Evolutionary conservation across 148 eudicot species (phyloP), one percentile per base, ranked within the genome.

Genomic region (Heliosperma pusillum): DNA sequence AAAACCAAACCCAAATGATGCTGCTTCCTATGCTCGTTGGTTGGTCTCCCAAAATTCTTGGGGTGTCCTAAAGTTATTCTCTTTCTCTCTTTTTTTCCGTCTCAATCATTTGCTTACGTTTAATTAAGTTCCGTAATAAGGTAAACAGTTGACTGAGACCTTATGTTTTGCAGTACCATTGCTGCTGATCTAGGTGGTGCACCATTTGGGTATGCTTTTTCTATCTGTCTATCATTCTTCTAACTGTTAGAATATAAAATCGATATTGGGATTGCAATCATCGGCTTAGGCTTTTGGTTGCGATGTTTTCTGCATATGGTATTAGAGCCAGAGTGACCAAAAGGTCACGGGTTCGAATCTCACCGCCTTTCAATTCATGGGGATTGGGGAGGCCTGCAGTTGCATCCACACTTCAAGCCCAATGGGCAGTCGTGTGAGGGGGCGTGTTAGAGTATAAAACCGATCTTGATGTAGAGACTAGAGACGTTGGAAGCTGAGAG

Each of bases 21-120:
- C 85, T 50, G 90, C 87, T 56, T 69, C 82, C 26, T 93, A 89
- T 69, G 97, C 97, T 70, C 91, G 97, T 30, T 93, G 97, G 97
- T 79, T 93, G 80, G 90, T 90, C 10, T 87, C 91, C 24, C 88
- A 80, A 59, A 87, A 80, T 70, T 87, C 96, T 0, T 93, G 97
- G 97, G 97, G 93, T 0, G 93, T 90, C 53, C 89, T 93, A 75
- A 90, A 77, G 97, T 90, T 85, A 5, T 0, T n/a, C 20, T 58
- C 68, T 66, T 10, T 80, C 71, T 73, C 58, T 50, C 65, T n/a
- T 65, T 81, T 47, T 21, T 16, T 15, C 63, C 20, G 62, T 9
- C 63, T 59, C 26, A 9, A 20, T 21, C 3, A 22, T 20, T 20
- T 22, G 27, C 3, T 59, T 59, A 21, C 10, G 13, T 20, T 56